Conservation (phyloP, 2,329 filamentous ascomycete genomes). For the Botrytis cinerea region DNA sequence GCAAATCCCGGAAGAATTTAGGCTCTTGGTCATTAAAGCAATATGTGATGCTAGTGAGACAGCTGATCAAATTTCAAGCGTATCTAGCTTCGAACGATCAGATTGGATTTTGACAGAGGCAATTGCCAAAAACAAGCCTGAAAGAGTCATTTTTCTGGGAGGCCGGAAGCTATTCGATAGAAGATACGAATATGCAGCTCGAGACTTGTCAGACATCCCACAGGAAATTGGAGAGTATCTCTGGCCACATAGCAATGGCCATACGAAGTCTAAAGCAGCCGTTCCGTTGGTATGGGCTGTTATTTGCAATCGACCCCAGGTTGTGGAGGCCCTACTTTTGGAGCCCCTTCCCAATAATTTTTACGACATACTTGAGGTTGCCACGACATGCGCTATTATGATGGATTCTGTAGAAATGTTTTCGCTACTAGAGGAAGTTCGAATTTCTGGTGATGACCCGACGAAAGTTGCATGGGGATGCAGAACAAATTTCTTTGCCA, state of each 20-base stretch:
- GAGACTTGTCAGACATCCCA: background rate
- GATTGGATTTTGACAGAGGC: background rate
- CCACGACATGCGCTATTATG: background rate
- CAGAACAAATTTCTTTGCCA: background rate
- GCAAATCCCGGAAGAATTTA: too few species aligned
- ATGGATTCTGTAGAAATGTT: background rate
- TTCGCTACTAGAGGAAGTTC: background rate
- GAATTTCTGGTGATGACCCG: background rate
- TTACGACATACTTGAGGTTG: background rate
- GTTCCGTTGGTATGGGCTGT: background rate
- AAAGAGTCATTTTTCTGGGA: background rate
- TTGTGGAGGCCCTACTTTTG: too few species aligned
- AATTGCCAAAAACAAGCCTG: background rate
- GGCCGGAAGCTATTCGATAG: background rate
- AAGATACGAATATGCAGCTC: background rate
- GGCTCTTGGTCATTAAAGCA: too few species aligned
- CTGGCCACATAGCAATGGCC: background rate
- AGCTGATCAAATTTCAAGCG: too few species aligned
- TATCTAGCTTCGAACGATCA: background rate
- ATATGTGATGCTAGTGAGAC: too few species aligned
- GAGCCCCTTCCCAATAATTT: too few species aligned
- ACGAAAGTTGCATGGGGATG: background rate
- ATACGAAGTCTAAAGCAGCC: too few species aligned
- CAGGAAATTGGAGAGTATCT: background rate
- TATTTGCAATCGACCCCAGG: background rate